phyloP scores from a whole-genome alignment of 805 yeast species.

The Yarrowia sp. region DNA sequence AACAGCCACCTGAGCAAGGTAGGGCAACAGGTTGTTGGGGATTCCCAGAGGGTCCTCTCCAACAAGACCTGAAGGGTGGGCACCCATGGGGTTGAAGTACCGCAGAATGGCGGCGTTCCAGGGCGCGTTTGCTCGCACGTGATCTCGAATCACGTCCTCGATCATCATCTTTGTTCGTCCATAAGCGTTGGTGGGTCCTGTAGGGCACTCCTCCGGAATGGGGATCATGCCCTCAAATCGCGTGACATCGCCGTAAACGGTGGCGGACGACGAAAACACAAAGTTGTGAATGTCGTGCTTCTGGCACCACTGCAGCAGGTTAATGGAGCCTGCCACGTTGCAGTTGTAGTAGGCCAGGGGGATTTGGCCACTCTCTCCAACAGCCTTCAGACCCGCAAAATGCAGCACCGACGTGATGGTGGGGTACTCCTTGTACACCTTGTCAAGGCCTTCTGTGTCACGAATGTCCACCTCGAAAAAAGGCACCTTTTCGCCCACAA shows the following conservation, averaged over 20 bases:
- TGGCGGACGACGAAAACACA: constrained; percentile 77
- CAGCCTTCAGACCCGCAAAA: constrained; percentile 82
- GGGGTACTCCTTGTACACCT: constrained; percentile 49
- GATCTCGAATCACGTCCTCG: constrained; percentile 60
- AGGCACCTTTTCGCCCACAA: constrained; percentile 49
- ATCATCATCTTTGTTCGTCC: constrained; percentile 69
- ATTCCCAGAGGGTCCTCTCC: constrained; percentile 81
- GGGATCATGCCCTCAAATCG: constrained; percentile 71
- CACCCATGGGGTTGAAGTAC: constrained; percentile 83
- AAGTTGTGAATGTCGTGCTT: constrained; percentile 49
- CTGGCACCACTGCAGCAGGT: constrained; percentile 53
- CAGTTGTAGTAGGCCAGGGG: constrained; percentile 69
- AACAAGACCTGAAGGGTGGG: constrained; percentile 74
- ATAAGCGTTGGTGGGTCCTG: constrained; percentile 73
- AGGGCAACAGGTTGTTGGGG: constrained; percentile 75
- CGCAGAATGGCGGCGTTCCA: constrained; percentile 58
- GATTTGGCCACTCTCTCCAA: constrained; percentile 68
- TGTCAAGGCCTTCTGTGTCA: constrained; percentile 48
- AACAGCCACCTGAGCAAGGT: constrained; percentile 72
- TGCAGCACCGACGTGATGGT: constrained; percentile 62
- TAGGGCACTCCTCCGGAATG: constrained; percentile 74
- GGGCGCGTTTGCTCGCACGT: constrained; percentile 44
- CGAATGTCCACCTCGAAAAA: constrained; percentile 59
- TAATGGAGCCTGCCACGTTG: constrained; percentile 64
- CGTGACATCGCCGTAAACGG: constrained; percentile 81